Evolutionary conservation across 192 early-diverging fungal species (phyloP), one percentile per base, ranked within the genome.

Genomic region (Backusella macrospora): DNA sequence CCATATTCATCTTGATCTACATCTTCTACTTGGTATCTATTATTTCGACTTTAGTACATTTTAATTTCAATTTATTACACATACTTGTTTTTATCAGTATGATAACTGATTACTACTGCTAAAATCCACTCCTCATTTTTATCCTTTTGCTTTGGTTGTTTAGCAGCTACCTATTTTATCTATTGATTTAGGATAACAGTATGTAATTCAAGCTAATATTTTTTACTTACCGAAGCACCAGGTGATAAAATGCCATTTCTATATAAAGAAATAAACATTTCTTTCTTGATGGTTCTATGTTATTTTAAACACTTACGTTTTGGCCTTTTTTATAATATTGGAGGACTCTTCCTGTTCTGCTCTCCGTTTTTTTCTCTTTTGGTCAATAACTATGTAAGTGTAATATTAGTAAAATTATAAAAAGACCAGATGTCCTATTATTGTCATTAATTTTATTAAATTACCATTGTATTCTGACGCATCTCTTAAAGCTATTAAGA

Each of bases 111-210:
- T 4, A 85, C 83, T 5, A 78, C 73, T 9, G 87, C 87, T 55
- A 85, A 49, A 26, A 88, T 88, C 87, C 87, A 88, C 49, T 88
- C 85, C 68, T 88, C 80, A 29, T 78, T 74, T 62, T 80, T 82
- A 59, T 85, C 81, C 63, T 88, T 88, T 49, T 80, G 70, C 52
- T 83, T 84, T 64, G 81, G 81, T 71, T 82, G 83, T 34, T 79
- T 78, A 7, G 86, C 86, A 18, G 86, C 86, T 1, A 87, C 86
- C 62, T 29, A 44, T 12, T 59, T 3, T 38, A 37, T 18, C 26
- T 59, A 26, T 6, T 46, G 37, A 15, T 37, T 18, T 44, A n/a
- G n/a, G 43, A 15, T 65, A 43, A 47, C 12, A 46, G 37, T 23
- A 13, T 16, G n/a, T 45, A n/a, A 8, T 68, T 40, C 34, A 26